A percentile compares a stretch with the other conserved stretches of the same genome.
These are phyloP conservation scores for Carex myosuroides DNA, from an alignment of 176 grass and related monocot genomes.

Conservation along the genomic window DNA sequence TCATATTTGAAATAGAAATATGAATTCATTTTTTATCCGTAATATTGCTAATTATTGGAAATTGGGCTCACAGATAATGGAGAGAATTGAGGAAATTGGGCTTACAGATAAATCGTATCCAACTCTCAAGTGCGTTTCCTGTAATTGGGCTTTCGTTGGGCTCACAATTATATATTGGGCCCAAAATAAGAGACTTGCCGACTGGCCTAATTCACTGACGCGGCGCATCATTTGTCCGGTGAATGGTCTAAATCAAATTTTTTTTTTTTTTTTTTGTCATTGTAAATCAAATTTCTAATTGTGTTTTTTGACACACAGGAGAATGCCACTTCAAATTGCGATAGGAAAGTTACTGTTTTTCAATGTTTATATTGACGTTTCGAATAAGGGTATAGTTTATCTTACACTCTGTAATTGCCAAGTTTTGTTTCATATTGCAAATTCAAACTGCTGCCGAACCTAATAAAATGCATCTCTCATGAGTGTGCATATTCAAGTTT, in stretches of 20 bases:
- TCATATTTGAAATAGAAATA: no score
- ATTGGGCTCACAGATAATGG: no score
- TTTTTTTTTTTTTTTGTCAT: no score
- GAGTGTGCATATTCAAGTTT: not conserved
- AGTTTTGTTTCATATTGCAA: not conserved
- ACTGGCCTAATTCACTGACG: not conserved
- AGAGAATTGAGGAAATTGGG: not conserved
- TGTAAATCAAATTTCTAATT: not conserved
- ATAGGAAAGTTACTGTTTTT: not conserved
- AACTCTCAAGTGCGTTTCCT: not conserved
- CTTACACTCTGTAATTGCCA: not conserved
- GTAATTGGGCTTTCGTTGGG: not conserved
- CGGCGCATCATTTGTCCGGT: not conserved
- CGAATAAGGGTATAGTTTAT: not conserved
- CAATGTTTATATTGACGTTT: not conserved
- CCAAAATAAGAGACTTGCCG: not conserved
- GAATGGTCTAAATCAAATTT: not conserved
- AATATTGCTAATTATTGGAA: no score
- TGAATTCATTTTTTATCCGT: no score
- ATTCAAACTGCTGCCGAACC: not conserved
- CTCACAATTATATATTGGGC: not conserved
- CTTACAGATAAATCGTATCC: not conserved
- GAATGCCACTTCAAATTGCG: not conserved
- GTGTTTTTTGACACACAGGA: not conserved
- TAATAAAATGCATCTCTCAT: not conserved